Conservation (phyloP, 805 yeast species). For the Debaryomyces castellii region DNA sequence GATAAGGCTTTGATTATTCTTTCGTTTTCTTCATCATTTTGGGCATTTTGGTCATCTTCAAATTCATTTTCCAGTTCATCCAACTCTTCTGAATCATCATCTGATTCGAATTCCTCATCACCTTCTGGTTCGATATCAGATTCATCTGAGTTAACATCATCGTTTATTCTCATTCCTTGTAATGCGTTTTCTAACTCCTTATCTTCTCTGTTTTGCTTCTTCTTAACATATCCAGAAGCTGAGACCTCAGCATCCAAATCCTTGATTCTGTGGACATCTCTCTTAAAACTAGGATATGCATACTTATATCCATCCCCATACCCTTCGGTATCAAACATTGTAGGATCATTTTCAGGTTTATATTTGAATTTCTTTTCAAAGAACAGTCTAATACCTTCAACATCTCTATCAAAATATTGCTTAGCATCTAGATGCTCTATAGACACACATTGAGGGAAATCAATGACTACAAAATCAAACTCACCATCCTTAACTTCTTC, state of each 20-base stretch:
- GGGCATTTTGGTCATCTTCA: constrained; percentile 35
- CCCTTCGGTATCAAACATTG: constrained; percentile 77
- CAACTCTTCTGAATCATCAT: constrained; percentile 15
- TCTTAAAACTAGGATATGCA: constrained; percentile 73
- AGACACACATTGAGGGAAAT: constrained; percentile 97
- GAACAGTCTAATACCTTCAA: constrained; percentile 82
- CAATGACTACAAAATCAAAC: constrained; percentile 83
- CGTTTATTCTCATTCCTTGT: constrained; percentile 55
- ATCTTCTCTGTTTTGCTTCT: constrained; percentile 36
- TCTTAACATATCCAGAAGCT: constrained; percentile 79
- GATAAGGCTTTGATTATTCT: constrained; percentile 71
- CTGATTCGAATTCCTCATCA: constrained; percentile 34
- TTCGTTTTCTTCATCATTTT: constrained; percentile 41
- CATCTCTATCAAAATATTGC: constrained; percentile 86
- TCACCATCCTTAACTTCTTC: constrained; percentile 50
- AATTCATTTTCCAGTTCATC: constrained; percentile 29
- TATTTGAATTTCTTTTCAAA: constrained; percentile 78
- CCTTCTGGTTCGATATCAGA: constrained; percentile 35
- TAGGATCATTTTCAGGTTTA: constrained; percentile 61
- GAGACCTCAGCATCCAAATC: constrained; percentile 81
- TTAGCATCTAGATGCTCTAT: constrained; percentile 89
- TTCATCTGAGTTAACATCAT: constrained; percentile 25
- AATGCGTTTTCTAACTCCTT: constrained; percentile 79
- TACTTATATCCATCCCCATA: constrained; percentile 77
- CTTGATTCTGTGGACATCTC: constrained; percentile 70